A percentile compares a stretch with the other conserved stretches of the same genome.
Conservation (phyloP, 2,329 filamentous ascomycete species). For the Akanthomyces muscarius region DNA sequence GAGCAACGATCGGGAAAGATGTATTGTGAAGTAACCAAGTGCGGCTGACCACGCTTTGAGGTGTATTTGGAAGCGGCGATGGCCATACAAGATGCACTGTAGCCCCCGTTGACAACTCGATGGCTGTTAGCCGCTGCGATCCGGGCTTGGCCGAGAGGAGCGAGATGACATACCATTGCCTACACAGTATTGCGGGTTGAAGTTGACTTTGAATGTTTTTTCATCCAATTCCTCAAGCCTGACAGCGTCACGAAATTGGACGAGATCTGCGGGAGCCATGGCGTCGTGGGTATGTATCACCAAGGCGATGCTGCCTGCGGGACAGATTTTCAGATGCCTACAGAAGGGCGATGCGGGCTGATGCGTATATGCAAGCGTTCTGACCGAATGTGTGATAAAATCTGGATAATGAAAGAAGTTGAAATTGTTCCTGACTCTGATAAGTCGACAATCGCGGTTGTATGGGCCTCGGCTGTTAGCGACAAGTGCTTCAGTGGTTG, state of each 20-base stretch:
- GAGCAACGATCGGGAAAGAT: conserved; percentile 34
- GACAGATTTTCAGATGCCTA: background rate
- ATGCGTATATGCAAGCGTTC: background rate
- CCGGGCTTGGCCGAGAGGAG: background rate
- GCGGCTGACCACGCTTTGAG: conserved; percentile 29
- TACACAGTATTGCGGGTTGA: conserved; percentile 23
- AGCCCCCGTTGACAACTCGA: conserved; percentile 39
- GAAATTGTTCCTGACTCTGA: background rate
- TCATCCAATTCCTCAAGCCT: conserved; percentile 23
- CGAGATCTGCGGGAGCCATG: background rate
- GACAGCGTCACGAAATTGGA: conserved; percentile 22
- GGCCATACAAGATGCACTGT: conserved; percentile 35
- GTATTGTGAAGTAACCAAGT: conserved; percentile 33
- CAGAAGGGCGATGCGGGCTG: background rate
- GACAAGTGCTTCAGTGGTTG: background rate
- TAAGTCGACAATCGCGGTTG: background rate
- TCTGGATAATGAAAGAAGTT: background rate
- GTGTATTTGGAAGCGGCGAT: conserved; percentile 22
- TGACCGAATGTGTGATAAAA: too few relatives aligned
- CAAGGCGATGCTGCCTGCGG: background rate
- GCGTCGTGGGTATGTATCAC: background rate
- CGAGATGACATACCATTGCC: conserved; percentile 23
- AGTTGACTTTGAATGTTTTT: conserved; percentile 24
- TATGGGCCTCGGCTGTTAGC: background rate
- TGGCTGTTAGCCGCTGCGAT: background rate